Percentiles rank a stretch among this genome's conserved stretches.
Conservation (phyloP, 139 green algal species). For the Chlorella sp. region DNA sequence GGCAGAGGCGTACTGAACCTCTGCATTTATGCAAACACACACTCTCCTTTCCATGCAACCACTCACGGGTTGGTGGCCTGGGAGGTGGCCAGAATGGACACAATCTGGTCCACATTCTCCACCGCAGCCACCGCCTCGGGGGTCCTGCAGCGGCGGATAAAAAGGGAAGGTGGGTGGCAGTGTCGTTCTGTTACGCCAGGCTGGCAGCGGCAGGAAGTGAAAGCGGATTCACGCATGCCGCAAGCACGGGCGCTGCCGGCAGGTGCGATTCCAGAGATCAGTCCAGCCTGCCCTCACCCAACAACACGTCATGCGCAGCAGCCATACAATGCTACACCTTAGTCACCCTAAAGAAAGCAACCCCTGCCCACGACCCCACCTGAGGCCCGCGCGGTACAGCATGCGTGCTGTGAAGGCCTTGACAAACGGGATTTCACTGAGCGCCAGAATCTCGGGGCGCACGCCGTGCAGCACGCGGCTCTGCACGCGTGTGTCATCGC, state of each 20-base stretch:
- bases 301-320: background rate
- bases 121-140: slow-evolving; percentile 72
- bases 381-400: slow-evolving; percentile 84
- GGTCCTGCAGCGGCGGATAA: slow-evolving; percentile 39
- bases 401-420: slow-evolving; percentile 69
- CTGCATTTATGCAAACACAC: too few species aligned
- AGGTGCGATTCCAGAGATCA: background rate
- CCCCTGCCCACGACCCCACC: background rate
- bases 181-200: too few species aligned
- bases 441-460: slow-evolving; percentile 74
- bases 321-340: too few species aligned
- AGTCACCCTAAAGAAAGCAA: background rate
- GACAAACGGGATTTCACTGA: slow-evolving; percentile 80
- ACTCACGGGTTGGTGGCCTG: slow-evolving; percentile 11
- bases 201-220: too few species aligned
- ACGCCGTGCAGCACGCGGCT: slow-evolving; percentile 71
- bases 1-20: too few species aligned
- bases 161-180: too few species aligned
- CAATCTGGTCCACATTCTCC: slow-evolving; percentile 50
- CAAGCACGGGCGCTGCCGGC: background rate
- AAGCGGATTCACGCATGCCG: background rate
- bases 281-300: background rate
- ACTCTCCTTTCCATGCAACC: background rate
- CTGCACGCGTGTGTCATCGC: background rate
- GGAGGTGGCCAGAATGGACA: slow-evolving; percentile 41